phyloP scores from a whole-genome alignment of 2,329 filamentous ascomycete species.

The Fusarium liriodendri region DNA sequence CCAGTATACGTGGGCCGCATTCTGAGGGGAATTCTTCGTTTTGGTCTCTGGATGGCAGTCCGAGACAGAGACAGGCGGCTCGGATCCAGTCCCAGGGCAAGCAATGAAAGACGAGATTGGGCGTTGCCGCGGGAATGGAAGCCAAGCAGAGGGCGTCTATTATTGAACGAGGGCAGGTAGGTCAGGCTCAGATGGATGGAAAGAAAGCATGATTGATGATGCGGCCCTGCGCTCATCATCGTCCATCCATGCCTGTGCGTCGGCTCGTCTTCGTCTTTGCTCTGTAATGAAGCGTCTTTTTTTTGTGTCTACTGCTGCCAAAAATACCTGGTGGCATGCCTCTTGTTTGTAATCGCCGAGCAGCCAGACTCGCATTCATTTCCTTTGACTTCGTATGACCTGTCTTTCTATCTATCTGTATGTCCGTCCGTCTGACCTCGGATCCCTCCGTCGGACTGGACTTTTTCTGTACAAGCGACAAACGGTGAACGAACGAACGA shows the following conservation, averaged over 20 bases:
- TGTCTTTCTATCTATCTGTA: background rate
- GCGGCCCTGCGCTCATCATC: background rate
- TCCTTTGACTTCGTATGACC: constrained; percentile 11
- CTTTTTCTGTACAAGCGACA: constrained; percentile 1
- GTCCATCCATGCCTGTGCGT: background rate
- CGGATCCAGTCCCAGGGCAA: background rate
- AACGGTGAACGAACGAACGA: background rate
- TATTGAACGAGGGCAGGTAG: background rate
- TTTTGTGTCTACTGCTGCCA: background rate
- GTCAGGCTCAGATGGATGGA: background rate
- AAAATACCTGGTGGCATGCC: background rate
- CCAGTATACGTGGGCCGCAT: constrained; percentile 25
- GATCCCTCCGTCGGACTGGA: background rate
- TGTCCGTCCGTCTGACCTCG: background rate
- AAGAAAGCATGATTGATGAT: constrained; percentile 6
- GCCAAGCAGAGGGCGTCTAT: constrained; percentile 3
- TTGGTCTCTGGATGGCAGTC: background rate
- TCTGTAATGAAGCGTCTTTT: background rate
- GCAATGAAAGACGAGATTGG: background rate
- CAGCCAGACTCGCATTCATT: background rate
- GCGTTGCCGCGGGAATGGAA: background rate
- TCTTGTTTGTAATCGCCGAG: constrained; percentile 4
- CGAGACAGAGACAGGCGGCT: background rate
- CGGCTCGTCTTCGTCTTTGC: background rate
- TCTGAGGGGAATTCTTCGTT: background rate